These are phyloP conservation scores for Endocarpon pusillum DNA, from an alignment of 495 filamentous ascomycete species.

Conservation along the genomic window DNA sequence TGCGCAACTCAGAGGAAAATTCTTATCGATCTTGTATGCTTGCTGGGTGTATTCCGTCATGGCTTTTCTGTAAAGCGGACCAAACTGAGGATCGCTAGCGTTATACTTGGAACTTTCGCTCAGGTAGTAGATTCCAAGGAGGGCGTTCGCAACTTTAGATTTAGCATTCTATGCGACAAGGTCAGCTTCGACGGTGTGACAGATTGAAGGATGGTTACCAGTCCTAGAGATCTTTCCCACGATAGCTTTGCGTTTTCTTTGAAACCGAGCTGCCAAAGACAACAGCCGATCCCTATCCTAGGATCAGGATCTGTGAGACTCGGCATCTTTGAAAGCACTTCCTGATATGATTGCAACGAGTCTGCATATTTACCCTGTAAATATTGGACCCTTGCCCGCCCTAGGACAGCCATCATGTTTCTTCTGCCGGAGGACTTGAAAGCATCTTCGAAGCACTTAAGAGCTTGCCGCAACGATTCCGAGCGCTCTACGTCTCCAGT, in stretches of 20 bases:
- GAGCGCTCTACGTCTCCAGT: slow-evolving; percentile 51
- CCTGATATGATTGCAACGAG: slow-evolving; percentile 70
- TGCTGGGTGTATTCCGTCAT: slow-evolving; percentile 89
- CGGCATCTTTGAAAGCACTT: slow-evolving; percentile 65
- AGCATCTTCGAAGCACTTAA: slow-evolving; percentile 88
- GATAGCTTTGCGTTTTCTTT: slow-evolving; percentile 81
- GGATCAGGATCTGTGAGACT: slow-evolving; percentile 88
- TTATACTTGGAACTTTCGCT: slow-evolving; percentile 62
- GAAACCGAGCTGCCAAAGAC: slow-evolving; percentile 84
- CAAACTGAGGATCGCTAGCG: slow-evolving; percentile 63
- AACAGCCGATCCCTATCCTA: slow-evolving; percentile 85
- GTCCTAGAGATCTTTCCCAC: slow-evolving; percentile 73
- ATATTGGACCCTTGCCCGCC: slow-evolving; percentile 69
- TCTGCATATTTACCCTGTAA: slow-evolving; percentile 69
- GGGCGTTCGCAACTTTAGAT: slow-evolving; percentile 78
- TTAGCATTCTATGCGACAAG: slow-evolving; percentile 44
- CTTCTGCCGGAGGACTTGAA: slow-evolving; percentile 62
- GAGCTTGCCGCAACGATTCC: slow-evolving; percentile 61
- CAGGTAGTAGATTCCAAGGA: slow-evolving; percentile 77
- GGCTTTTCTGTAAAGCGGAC: slow-evolving; percentile 69
- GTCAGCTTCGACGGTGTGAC: background rate
- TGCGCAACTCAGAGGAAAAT: slow-evolving; percentile 75
- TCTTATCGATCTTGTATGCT: slow-evolving; percentile 88
- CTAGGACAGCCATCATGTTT: slow-evolving; percentile 81
- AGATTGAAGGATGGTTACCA: slow-evolving; percentile 25